phyloP scores from a whole-genome alignment of 2,329 filamentous ascomycete species.

The Akanthomyces uredinophilus region DNA sequence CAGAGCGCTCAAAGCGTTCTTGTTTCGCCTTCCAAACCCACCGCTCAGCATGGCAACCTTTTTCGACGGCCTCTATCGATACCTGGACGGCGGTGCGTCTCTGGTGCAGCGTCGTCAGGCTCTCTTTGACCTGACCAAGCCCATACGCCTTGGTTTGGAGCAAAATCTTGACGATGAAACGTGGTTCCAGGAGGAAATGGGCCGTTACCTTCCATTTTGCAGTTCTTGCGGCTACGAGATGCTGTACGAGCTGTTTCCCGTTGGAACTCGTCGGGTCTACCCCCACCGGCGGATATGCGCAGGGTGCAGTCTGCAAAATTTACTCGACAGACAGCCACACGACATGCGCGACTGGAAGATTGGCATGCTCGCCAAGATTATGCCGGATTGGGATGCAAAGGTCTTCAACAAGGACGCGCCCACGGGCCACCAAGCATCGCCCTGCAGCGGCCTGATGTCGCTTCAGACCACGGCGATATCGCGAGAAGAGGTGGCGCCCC shows the following conservation, averaged over 20 bases:
- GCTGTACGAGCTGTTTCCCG: conserved; percentile 27
- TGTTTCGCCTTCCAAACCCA: conserved; percentile 26
- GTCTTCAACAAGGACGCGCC: conserved; percentile 31
- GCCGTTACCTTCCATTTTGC: conserved; percentile 24
- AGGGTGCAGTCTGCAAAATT: conserved; percentile 25
- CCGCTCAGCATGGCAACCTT: conserved; percentile 27
- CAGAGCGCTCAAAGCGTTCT: conserved; percentile 26
- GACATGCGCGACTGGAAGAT: conserved; percentile 23
- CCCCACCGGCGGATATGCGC: conserved; percentile 24
- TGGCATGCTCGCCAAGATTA: conserved; percentile 21
- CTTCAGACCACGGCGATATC: not conserved
- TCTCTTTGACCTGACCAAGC: conserved; percentile 30
- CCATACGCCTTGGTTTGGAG: conserved; percentile 26
- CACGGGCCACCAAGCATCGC: not conserved
- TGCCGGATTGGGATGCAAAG: conserved; percentile 22
- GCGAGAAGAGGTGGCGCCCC: not conserved
- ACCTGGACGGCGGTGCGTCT: conserved; percentile 18
- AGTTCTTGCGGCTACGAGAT: conserved; percentile 31
- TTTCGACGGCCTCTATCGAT: conserved; percentile 30
- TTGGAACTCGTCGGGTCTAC: not conserved
- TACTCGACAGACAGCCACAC: conserved; percentile 27
- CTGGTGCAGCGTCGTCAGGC: conserved; percentile 18
- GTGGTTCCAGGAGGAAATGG: conserved; percentile 24
- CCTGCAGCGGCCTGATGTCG: not conserved
- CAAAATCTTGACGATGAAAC: conserved; percentile 18